Conservation (phyloP, 257 asterid genomes). For the Eucommia ulmoides region DNA sequence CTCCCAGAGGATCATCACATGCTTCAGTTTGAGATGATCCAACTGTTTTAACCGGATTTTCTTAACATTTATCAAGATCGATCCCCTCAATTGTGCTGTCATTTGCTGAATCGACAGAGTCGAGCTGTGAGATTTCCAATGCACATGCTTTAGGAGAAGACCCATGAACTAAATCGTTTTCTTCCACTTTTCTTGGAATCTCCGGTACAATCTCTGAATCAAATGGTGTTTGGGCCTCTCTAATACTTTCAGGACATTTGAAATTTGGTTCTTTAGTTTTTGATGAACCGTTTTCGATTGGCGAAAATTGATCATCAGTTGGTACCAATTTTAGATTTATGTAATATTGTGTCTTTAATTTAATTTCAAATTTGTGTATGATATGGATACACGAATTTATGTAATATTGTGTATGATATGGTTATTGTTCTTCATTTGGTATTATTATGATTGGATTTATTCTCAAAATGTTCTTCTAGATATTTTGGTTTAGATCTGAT, state of each 20-base stretch:
- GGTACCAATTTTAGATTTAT: too few relatives aligned
- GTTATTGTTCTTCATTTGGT: too few relatives aligned
- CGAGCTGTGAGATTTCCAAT: constrained; percentile 1
- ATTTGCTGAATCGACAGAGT: constrained; percentile 1
- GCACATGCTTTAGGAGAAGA: constrained; percentile 6
- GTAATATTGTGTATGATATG: too few relatives aligned
- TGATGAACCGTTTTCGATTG: not conserved
- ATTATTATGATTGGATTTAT: too few relatives aligned
- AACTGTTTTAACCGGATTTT: constrained; percentile 6
- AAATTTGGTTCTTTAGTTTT: constrained; percentile 9
- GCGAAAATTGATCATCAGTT: too few relatives aligned
- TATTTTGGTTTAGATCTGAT: too few relatives aligned
- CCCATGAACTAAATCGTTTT: constrained; percentile 9
- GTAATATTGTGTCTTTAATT: too few relatives aligned
- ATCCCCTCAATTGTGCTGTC: not conserved
- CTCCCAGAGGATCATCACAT: constrained; percentile 8
- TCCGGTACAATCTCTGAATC: constrained; percentile 3
- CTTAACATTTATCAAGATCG: constrained; percentile 3
- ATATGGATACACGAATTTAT: too few relatives aligned
- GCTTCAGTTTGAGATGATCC: constrained; percentile 12
- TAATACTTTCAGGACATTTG: constrained; percentile 12
- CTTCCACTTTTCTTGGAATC: constrained; percentile 10
- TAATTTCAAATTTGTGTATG: too few relatives aligned
- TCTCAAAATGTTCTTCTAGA: too few relatives aligned
- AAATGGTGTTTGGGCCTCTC: constrained; percentile 6